Base-by-base conservation (phyloP, 768 basidiomycete species). In the Crucibulum laeve region DNA sequence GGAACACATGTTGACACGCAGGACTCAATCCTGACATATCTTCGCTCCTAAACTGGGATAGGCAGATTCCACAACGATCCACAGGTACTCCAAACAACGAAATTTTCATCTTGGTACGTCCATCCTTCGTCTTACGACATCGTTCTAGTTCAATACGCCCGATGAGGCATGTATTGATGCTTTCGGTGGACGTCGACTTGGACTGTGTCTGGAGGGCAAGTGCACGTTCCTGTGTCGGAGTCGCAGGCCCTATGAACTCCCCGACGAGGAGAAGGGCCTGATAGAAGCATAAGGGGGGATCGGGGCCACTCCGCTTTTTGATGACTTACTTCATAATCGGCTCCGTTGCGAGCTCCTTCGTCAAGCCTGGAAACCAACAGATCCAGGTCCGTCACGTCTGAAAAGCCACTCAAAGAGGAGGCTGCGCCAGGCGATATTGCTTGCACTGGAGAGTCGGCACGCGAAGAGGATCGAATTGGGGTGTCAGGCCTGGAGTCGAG, bases 11-110 rank as follows among this genome's bases (percentile, higher is more conserved):
- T 48, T 66, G 69, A 58, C 87, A 90, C 15, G 56, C 62, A 11
- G 75, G 74, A 3, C 76, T 73, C 60, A 85, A 53, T 25, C 74
- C 74, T 11, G 74, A 84, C 44, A 54, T 51, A 45, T 89, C 82
- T 14, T 63, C 74, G 5, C 64, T 69, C 61, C 68, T 79, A 64
- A 87, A 90, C 62, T 82, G 82, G 37, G 71, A 74, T 57, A 87
- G 63, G 57, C 88, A 90, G 39, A 88, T 81, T 30, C 80, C 75
- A 60, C 88, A 91, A 54, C 77, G 77, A 49, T 83, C 78, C 25
- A 90, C 85, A 1, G 68, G 54, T 11, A 74, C 66, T 28, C 82
- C 87, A 15, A 86, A 63, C 39, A 89, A 57, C 5, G 71, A 68
- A 38, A 88, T 60, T 65, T 87, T 90, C 35, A 87, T 53, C 65